A percentile compares a stretch with the other conserved stretches of the same genome.
phyloP scores from a whole-genome alignment of 345 rosid genomes.

The Boechera divaricarpa region DNA sequence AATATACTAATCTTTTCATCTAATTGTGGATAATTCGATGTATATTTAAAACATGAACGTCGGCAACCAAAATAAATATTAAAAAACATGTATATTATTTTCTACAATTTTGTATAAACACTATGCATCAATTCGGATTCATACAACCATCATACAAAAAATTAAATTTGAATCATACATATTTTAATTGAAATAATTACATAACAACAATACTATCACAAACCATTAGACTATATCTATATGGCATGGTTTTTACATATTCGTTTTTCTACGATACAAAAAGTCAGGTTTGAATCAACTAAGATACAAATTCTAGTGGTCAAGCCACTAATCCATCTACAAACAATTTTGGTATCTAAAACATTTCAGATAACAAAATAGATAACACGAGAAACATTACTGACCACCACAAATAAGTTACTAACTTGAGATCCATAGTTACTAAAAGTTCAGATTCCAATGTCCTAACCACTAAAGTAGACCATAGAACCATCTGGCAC shows the following conservation, averaged over 20 bases:
- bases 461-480: no score
- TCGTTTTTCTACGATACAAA: not conserved
- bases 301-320: not conserved
- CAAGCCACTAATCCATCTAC: constrained; percentile 1
- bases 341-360: not conserved
- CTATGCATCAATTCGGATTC: not conserved
- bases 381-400: not conserved
- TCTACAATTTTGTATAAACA: not conserved
- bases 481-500: no score
- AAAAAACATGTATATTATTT: not conserved
- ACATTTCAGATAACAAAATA: not conserved
- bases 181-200: not conserved
- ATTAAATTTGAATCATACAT: not conserved
- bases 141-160: not conserved
- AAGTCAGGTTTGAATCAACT: constrained; percentile 8
- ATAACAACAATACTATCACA: not conserved
- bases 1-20: no score
- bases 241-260: not conserved
- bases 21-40: no score
- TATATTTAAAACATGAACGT: not conserved
- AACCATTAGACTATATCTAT: not conserved
- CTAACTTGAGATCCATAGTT: no score
- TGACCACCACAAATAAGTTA: not conserved
- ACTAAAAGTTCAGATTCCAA: no score
- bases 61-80: not conserved